Conservation (phyloP, 495 filamentous ascomycete genomes). For the Bombardia bombarda region DNA sequence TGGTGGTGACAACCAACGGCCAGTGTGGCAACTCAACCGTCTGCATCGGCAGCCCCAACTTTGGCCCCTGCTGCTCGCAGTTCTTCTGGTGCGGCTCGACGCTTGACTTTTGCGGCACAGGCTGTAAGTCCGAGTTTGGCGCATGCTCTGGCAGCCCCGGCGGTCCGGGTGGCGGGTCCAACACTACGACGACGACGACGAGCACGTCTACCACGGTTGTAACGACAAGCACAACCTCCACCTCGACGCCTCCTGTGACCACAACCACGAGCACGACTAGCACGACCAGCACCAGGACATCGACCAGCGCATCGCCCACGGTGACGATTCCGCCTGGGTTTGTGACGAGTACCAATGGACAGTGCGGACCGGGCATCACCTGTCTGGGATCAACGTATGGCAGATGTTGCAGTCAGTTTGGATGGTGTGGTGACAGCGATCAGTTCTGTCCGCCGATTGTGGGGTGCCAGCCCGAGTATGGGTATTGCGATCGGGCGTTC, state of each 20-base stretch:
- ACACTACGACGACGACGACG: slow-evolving; percentile 2
- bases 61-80: slow-evolving; percentile 33
- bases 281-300: slow-evolving; percentile 2
- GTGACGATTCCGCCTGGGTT: slow-evolving; percentile 14
- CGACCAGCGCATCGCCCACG: slow-evolving; percentile 1
- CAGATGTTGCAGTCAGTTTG: slow-evolving; percentile 29
- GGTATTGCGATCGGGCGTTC: slow-evolving; percentile 23
- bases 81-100: slow-evolving; percentile 45
- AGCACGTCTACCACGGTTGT: neutral
- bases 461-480: slow-evolving; percentile 24
- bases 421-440: slow-evolving; percentile 33
- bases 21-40: slow-evolving; percentile 27
- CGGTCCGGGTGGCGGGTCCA: slow-evolving; percentile 1
- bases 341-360: slow-evolving; percentile 18
- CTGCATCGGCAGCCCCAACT: slow-evolving; percentile 21
- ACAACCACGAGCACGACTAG: neutral
- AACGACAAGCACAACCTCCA: slow-evolving; percentile 1
- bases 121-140: slow-evolving; percentile 40
- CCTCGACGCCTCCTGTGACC: neutral
- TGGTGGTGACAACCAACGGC: slow-evolving; percentile 22
- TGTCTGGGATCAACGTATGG: slow-evolving; percentile 21
- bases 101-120: slow-evolving; percentile 40
- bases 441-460: slow-evolving; percentile 37
- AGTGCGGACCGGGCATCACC: slow-evolving; percentile 18
- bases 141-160: slow-evolving; percentile 18